Conservation (phyloP, 2,329 filamentous ascomycete species). For the Zymoseptoria pseudotritici region DNA sequence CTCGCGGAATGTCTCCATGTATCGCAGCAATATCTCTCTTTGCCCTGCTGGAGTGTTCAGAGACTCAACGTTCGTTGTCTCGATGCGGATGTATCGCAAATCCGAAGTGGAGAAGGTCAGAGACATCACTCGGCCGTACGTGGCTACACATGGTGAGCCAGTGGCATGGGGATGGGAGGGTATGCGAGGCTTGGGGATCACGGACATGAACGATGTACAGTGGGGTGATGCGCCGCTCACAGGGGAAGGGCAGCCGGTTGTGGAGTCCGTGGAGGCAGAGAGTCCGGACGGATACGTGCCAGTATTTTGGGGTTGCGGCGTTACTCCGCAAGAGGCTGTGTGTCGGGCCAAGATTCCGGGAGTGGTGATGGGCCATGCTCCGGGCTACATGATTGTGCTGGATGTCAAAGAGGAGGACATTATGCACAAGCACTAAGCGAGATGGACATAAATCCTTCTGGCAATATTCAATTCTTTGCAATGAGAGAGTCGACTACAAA, state of each 20-base stretch:
- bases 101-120: constrained; percentile 47
- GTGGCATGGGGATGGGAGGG: constrained; percentile 59
- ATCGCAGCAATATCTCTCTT: constrained; percentile 50
- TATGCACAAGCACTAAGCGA: background rate
- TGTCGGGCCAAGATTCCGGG: constrained; percentile 49
- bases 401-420: constrained; percentile 43
- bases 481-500: too few relatives aligned
- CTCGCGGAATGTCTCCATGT: constrained; percentile 53
- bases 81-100: constrained; percentile 52
- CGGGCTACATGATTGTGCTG: constrained; percentile 55
- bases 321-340: constrained; percentile 59
- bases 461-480: too few relatives aligned
- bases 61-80: constrained; percentile 50
- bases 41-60: constrained; percentile 53
- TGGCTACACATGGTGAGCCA: constrained; percentile 55
- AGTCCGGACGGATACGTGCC: constrained; percentile 41
- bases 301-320: constrained; percentile 58
- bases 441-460: too few relatives aligned
- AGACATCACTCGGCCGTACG: constrained; percentile 48
- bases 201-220: constrained; percentile 45
- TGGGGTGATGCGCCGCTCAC: constrained; percentile 48
- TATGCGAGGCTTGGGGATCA: constrained; percentile 46
- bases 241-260: constrained; percentile 20
- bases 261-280: background rate
- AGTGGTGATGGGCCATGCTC: constrained; percentile 53